Percentiles rank a stretch among this genome's conserved stretches.
phyloP scores from a whole-genome alignment of 306 rosid genomes.

The Quercus mongolica region DNA sequence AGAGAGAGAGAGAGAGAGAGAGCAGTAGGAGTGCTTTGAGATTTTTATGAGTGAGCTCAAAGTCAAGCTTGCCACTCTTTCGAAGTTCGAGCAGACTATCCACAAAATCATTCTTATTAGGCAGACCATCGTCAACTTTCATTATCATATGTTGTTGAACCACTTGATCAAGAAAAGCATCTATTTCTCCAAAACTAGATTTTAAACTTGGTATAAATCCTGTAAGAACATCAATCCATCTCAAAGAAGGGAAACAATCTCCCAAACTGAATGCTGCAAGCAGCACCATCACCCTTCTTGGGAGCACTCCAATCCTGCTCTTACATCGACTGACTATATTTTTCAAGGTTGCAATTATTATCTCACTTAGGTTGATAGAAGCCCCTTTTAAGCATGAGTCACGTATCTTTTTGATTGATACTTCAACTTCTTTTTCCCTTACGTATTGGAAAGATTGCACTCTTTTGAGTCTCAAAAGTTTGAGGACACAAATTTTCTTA shows the following conservation, averaged over 20 bases:
- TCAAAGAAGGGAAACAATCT: too few species aligned
- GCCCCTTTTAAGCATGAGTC: not conserved
- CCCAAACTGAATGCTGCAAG: not conserved
- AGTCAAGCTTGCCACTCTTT: not conserved
- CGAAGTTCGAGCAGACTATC: slow-evolving; percentile 10
- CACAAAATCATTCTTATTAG: not conserved
- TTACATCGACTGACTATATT: not conserved
- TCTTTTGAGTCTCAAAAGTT: too few species aligned
- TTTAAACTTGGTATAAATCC: too few species aligned
- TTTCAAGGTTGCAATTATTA: not conserved
- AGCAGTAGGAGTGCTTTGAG: not conserved
- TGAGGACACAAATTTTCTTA: too few species aligned
- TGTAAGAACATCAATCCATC: too few species aligned
- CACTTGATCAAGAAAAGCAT: not conserved
- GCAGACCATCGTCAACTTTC: not conserved
- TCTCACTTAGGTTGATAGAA: not conserved
- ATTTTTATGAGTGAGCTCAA: not conserved
- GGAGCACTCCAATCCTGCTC: not conserved
- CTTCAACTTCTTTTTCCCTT: not conserved
- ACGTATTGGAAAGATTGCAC: too few species aligned
- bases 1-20: not conserved
- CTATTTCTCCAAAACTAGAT: too few species aligned
- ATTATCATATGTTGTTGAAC: not conserved
- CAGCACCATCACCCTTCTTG: not conserved
- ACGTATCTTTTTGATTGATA: not conserved